Percentiles rank a stretch among this genome's conserved stretches.
phyloP scores from a whole-genome alignment of 2,329 filamentous ascomycete genomes.

The Stagonosporopsis rhizophila region DNA sequence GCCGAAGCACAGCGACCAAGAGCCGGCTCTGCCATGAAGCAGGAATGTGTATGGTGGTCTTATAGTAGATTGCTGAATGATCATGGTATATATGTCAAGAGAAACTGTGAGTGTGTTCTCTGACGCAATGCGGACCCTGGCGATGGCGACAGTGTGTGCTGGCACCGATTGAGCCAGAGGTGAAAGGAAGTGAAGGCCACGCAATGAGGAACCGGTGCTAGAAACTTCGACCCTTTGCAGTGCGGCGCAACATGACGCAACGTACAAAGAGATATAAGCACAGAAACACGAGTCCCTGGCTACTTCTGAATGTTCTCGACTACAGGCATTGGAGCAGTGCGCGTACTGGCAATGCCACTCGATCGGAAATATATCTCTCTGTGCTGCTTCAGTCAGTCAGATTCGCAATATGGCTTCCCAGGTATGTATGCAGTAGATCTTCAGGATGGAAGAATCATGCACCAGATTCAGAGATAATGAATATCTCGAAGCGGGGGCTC shows the following conservation, averaged over 20 bases:
- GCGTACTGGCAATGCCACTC: not conserved
- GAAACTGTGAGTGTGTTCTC: not conserved
- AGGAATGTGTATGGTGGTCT: constrained; percentile 3
- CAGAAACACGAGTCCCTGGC: not conserved
- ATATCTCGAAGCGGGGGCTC: no score
- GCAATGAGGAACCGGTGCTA: not conserved
- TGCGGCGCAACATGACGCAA: not conserved
- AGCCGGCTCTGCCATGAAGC: constrained; percentile 1
- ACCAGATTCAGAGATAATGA: no score
- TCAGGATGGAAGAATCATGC: no score
- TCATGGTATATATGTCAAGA: not conserved
- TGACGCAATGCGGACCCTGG: not conserved
- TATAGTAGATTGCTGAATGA: not conserved
- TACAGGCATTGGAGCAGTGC: no score
- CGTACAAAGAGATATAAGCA: not conserved
- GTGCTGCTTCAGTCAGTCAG: not conserved
- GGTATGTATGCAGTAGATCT: no score
- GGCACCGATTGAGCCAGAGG: not conserved
- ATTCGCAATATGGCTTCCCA: no score
- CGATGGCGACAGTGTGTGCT: constrained; percentile 1
- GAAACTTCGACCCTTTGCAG: not conserved
- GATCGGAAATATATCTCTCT: no score
- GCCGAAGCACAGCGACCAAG: constrained; percentile 8
- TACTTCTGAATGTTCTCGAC: not conserved
- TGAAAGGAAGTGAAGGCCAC: constrained; percentile 4